Conservation (phyloP, 2,329 filamentous ascomycete species). For the Chlorencoelia australis region DNA sequence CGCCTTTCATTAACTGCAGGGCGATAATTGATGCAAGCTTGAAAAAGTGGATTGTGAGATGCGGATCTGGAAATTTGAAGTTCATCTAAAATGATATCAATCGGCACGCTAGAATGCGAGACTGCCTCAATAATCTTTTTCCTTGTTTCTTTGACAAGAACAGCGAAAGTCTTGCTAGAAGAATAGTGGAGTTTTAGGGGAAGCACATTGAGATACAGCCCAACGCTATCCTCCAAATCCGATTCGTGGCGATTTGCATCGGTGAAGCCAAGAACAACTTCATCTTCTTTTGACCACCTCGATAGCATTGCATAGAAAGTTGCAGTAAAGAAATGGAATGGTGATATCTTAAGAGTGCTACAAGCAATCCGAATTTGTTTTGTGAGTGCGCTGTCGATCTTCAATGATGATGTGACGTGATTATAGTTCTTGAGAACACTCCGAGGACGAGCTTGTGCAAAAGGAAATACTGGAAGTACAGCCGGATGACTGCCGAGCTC, state of each 20-base stretch:
- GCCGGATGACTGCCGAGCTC: slow-evolving; percentile 19
- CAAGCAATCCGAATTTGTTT: slow-evolving; percentile 20
- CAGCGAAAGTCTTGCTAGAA: slow-evolving; percentile 16
- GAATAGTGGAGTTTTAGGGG: slow-evolving; percentile 10
- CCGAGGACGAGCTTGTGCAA: slow-evolving; percentile 19
- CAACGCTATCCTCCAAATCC: slow-evolving; percentile 16
- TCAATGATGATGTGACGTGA: no score
- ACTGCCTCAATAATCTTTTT: slow-evolving; percentile 29
- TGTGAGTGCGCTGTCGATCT: slow-evolving; percentile 7
- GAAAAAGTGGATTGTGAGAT: slow-evolving; percentile 17
- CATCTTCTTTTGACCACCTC: slow-evolving; percentile 27
- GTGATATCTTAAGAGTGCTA: slow-evolving; percentile 23
- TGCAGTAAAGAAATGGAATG: slow-evolving; percentile 38
- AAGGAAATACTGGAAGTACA: slow-evolving; percentile 27
- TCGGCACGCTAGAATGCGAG: slow-evolving; percentile 35
- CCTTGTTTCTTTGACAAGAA: slow-evolving; percentile 15
- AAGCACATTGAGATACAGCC: slow-evolving; percentile 14
- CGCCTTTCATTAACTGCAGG: slow-evolving; percentile 24
- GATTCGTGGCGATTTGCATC: slow-evolving; percentile 33
- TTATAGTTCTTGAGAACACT: slow-evolving; percentile 12
- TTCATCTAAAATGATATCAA: slow-evolving; percentile 37
- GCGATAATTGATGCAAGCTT: slow-evolving; percentile 36
- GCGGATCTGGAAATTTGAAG: slow-evolving; percentile 32
- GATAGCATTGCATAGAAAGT: slow-evolving; percentile 31
- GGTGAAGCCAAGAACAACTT: slow-evolving; percentile 37